Conservation (phyloP, 2,329 filamentous ascomycete species). For the Zymoseptoria brevis region DNA sequence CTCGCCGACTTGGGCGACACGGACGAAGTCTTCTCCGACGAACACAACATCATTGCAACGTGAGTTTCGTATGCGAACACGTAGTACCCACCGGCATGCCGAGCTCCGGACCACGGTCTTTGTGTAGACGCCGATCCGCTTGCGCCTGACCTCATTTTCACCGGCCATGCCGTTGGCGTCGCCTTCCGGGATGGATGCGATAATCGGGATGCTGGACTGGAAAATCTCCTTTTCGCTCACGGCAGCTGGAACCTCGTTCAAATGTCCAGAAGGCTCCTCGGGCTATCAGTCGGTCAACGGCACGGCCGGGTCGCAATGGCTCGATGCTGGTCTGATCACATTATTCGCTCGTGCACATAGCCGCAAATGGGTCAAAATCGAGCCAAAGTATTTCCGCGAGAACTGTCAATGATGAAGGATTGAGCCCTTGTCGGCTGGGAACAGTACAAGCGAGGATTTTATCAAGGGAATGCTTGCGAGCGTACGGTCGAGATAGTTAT, state of each 20-base stretch:
- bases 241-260: neutral
- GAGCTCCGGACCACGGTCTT: slow-evolving; percentile 72
- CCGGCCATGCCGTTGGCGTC: neutral
- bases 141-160: neutral
- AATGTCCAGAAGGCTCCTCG: neutral
- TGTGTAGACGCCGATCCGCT: slow-evolving; percentile 61
- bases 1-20: slow-evolving; percentile 58
- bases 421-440: neutral
- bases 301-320: no score
- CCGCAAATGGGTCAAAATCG: neutral
- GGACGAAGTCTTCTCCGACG: slow-evolving; percentile 72
- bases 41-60: slow-evolving; percentile 76
- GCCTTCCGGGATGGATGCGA: neutral
- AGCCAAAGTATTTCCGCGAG: neutral
- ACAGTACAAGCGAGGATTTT: neutral
- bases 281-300: neutral
- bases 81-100: slow-evolving; percentile 65
- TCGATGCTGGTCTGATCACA: neutral
- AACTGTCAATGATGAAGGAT: neutral
- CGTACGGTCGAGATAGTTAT: neutral
- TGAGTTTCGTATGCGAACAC: slow-evolving; percentile 65
- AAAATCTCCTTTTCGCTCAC: neutral
- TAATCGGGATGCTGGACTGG: neutral
- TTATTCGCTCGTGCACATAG: neutral
- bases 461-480: neutral